These are phyloP conservation scores for Pestalotiopsis fici DNA, from an alignment of 2,329 filamentous ascomycete genomes.

Conservation along the genomic window DNA sequence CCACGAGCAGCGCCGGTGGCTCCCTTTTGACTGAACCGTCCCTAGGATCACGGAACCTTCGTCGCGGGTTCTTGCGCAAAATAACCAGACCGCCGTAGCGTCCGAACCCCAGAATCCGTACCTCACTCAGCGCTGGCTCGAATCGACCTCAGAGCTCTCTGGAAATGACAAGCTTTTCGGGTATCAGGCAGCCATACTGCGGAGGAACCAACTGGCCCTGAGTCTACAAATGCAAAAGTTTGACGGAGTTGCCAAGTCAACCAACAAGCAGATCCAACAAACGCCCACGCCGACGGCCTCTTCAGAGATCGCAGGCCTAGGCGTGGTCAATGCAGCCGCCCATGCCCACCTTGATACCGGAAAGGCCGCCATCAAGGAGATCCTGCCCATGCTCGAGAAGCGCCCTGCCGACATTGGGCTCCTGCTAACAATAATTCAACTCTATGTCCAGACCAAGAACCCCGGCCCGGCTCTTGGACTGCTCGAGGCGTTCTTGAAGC, in stretches of 20 bases:
- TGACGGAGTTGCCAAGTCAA: conserved; percentile 55
- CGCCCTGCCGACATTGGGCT: conserved; percentile 81
- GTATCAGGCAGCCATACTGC: conserved; percentile 65
- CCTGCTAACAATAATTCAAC: conserved; percentile 76
- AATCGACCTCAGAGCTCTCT: conserved; percentile 51
- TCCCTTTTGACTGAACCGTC: neutral
- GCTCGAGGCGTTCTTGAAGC: conserved; percentile 73
- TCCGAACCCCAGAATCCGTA: conserved; percentile 62
- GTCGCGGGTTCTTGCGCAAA: conserved; percentile 65
- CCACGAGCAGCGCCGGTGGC: conserved; percentile 9
- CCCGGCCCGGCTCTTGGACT: conserved; percentile 72
- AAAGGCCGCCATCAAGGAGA: conserved; percentile 68
- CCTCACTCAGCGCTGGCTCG: conserved; percentile 62
- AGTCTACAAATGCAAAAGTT: conserved; percentile 70
- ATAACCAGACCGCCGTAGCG: conserved; percentile 56
- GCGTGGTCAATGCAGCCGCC: conserved; percentile 69
- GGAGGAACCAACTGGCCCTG: conserved; percentile 64
- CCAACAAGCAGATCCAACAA: conserved; percentile 39
- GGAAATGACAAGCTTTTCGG: conserved; percentile 68
- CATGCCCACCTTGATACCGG: conserved; percentile 64
- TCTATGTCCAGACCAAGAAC: conserved; percentile 75
- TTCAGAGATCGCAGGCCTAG: conserved; percentile 40
- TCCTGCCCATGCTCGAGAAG: conserved; percentile 70
- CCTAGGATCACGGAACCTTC: conserved; percentile 66
- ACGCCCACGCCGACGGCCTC: conserved; percentile 26